Evolutionary conservation across 352 stramenopile genomes (phyloP).

Genomic region (Phytophthora uliginosa): DNA sequence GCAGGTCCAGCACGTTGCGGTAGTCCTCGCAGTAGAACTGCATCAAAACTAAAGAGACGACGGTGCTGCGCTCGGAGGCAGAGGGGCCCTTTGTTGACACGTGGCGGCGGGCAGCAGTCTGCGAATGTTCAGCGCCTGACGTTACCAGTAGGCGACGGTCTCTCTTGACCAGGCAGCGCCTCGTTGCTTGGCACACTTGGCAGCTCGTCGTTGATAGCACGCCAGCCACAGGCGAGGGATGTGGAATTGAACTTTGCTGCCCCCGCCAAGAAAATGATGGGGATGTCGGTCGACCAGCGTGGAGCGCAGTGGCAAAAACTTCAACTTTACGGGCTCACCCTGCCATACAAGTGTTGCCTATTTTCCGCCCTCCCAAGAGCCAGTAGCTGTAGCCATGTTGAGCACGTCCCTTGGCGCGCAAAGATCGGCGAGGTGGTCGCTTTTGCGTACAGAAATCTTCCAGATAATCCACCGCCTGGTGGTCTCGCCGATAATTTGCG

Average conservation of each 20-base stretch:
- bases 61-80: background rate
- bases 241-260: background rate
- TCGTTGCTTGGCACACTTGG: background rate
- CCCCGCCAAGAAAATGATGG: conserved; percentile 1
- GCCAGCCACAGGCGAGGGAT: background rate
- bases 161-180: conserved; percentile 1
- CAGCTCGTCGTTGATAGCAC: background rate
- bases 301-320: background rate
- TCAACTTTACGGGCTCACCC: conserved; percentile 1
- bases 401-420: conserved; percentile 12
- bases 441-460: background rate
- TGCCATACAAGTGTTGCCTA: background rate
- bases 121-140: conserved; percentile 28
- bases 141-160: conserved; percentile 25
- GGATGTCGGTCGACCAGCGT: background rate
- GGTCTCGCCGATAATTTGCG: background rate
- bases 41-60: conserved; percentile 34
- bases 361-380: conserved; percentile 9
- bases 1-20: conserved; percentile 40
- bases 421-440: conserved; percentile 13
- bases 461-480: background rate
- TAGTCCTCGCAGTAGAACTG: conserved; percentile 69
- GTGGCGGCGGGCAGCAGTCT: conserved; percentile 4
- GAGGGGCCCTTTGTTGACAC: conserved; percentile 2
- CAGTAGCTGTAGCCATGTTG: conserved; percentile 27